A percentile compares a stretch with the other conserved stretches of the same genome.
phyloP scores from a whole-genome alignment of 2,329 filamentous ascomycete species.

The Colletotrichum coccodes region DNA sequence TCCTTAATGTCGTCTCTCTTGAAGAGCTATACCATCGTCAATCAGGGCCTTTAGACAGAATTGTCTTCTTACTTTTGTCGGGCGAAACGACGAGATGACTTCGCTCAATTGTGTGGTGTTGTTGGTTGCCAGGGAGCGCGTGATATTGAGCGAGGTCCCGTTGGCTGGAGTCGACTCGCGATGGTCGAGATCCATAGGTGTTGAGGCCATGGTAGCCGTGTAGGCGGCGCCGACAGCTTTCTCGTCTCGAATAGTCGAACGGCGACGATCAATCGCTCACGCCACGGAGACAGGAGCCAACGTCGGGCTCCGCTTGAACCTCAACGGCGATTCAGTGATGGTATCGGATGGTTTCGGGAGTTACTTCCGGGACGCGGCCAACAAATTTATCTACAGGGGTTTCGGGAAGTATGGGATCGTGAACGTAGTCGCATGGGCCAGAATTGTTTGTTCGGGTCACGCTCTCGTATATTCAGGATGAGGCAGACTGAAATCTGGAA shows the following conservation, averaged over 20 bases:
- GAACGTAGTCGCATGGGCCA: neutral
- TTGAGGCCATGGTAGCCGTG: slow-evolving; percentile 56
- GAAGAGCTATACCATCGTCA: slow-evolving; percentile 59
- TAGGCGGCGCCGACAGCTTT: neutral
- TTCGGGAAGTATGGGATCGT: neutral
- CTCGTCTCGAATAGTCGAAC: neutral
- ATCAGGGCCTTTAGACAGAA: neutral
- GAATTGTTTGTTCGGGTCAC: neutral
- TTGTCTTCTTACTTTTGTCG: slow-evolving; percentile 73
- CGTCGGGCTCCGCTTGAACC: neutral
- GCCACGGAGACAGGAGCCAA: neutral
- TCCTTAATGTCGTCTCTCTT: slow-evolving; percentile 66
- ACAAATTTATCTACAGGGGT: neutral
- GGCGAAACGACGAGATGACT: slow-evolving; percentile 80
- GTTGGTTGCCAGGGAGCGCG: slow-evolving; percentile 55
- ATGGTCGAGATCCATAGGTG: slow-evolving; percentile 67
- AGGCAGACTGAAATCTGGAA: neutral
- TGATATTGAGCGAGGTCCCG: slow-evolving; percentile 60
- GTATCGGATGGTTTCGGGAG: neutral
- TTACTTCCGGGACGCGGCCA: too few species aligned
- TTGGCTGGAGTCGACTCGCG: slow-evolving; percentile 52
- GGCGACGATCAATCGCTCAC: neutral
- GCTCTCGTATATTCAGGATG: neutral
- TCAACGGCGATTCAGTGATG: neutral
- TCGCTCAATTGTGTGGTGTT: slow-evolving; percentile 78